Conservation (phyloP, 202 grass and related monocot species). For the Digitaria exilis region DNA sequence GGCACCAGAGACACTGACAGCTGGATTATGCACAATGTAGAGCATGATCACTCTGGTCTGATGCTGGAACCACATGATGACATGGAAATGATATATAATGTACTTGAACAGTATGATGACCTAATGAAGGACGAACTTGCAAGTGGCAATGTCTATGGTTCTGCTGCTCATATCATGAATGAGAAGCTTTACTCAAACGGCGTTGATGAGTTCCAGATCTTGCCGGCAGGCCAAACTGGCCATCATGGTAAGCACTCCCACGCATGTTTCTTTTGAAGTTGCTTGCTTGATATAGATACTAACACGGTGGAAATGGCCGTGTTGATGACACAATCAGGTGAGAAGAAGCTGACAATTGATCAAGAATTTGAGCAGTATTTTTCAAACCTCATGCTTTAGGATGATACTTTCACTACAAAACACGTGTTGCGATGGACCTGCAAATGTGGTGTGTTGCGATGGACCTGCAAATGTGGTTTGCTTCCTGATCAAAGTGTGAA, state of each 20-base stretch:
- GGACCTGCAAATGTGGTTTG: slow-evolving; percentile 26
- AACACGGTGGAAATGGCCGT: slow-evolving; percentile 23
- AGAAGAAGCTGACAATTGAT: slow-evolving; percentile 68
- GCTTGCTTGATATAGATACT: slow-evolving; percentile 17
- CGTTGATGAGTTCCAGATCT: slow-evolving; percentile 43
- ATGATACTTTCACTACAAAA: not conserved
- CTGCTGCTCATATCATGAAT: slow-evolving; percentile 32
- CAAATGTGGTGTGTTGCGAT: not conserved
- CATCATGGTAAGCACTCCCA: slow-evolving; percentile 46
- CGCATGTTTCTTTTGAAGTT: not conserved
- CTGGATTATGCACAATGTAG: slow-evolving; percentile 39
- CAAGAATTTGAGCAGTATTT: slow-evolving; percentile 94
- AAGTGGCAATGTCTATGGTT: slow-evolving; percentile 33
- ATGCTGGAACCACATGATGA: slow-evolving; percentile 39
- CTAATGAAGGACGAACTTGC: slow-evolving; percentile 41
- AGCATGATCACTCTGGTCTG: slow-evolving; percentile 25
- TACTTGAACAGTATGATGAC: slow-evolving; percentile 44
- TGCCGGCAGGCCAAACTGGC: slow-evolving; percentile 26
- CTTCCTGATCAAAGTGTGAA: slow-evolving; percentile 21
- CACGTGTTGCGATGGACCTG: not conserved
- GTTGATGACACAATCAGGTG: slow-evolving; percentile 34
- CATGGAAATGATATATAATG: slow-evolving; percentile 38
- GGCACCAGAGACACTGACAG: slow-evolving; percentile 50
- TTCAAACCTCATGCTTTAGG: slow-evolving; percentile 80
- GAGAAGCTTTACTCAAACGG: slow-evolving; percentile 62